A percentile compares a stretch with the other conserved stretches of the same genome.
Evolutionary conservation across 2,329 filamentous ascomycete species (phyloP).

Genomic region (Epichloe typhina): DNA sequence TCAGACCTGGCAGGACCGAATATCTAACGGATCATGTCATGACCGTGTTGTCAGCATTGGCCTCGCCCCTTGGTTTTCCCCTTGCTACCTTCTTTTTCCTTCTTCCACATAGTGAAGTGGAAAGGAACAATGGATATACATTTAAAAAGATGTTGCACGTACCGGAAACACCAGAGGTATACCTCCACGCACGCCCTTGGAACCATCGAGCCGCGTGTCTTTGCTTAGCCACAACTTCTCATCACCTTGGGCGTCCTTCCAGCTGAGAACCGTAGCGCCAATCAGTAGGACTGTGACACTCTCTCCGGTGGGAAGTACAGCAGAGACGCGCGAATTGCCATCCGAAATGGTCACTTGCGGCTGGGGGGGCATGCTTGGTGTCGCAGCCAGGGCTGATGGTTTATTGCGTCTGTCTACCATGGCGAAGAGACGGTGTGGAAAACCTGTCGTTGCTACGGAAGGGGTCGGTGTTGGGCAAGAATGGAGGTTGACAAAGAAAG

Average conservation of each 20-base stretch:
- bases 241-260: conserved; percentile 67
- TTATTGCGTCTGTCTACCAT: conserved; percentile 83
- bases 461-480: not conserved
- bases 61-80: not conserved
- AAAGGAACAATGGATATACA: not conserved
- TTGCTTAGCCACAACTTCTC: conserved; percentile 85
- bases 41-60: not conserved
- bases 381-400: conserved; percentile 61
- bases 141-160: conserved; percentile 21
- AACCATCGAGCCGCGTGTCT: conserved; percentile 68
- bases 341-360: conserved; percentile 63
- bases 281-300: conserved; percentile 76
- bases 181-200: conserved; percentile 79
- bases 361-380: conserved; percentile 63
- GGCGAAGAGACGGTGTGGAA: not conserved
- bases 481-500: not conserved
- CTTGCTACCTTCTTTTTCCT: not conserved
- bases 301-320: conserved; percentile 73
- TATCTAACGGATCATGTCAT: conserved; percentile 37
- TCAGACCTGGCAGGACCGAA: conserved; percentile 73
- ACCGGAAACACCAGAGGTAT: conserved; percentile 91
- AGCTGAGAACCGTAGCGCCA: conserved; percentile 84
- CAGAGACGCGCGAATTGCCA: conserved; percentile 60
- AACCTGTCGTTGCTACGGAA: not conserved
- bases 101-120: not conserved